Percentiles rank a stretch among this genome's conserved stretches.
Evolutionary conservation across 163 green algal genomes (phyloP).

Genomic region (Scenedesmus sp.): DNA sequence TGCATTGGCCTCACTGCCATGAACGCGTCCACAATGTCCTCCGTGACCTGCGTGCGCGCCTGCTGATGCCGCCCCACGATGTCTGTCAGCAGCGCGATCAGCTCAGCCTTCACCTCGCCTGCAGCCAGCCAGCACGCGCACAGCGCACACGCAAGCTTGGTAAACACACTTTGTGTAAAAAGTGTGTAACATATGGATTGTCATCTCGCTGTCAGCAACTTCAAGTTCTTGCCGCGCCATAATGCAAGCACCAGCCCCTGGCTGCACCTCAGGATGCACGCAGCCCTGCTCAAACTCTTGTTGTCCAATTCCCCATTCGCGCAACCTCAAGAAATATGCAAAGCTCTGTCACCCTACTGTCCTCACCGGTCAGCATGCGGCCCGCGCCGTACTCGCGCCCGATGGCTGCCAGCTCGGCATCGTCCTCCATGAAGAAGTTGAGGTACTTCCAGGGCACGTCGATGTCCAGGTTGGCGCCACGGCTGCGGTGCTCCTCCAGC

Average conservation of each 20-base stretch:
- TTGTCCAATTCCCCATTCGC: too few relatives aligned
- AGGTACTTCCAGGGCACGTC: slow-evolving; percentile 98
- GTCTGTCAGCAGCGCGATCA: slow-evolving; percentile 88
- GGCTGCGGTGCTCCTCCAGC: slow-evolving; percentile 90
- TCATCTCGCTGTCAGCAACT: too few relatives aligned
- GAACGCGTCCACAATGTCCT: slow-evolving; percentile 92
- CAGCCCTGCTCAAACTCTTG: too few relatives aligned
- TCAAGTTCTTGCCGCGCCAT: too few relatives aligned
- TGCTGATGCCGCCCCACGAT: slow-evolving; percentile 84
- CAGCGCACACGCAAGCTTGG: too few relatives aligned
- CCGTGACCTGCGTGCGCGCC: slow-evolving; percentile 81
- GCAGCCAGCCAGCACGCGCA: background rate
- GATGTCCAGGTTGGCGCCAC: slow-evolving; percentile 95
- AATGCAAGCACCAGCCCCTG: too few relatives aligned
- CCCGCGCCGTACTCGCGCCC: slow-evolving; percentile 89
- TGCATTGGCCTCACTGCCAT: slow-evolving; percentile 87
- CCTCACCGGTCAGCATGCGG: slow-evolving; percentile 93
- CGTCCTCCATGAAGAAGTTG: slow-evolving; percentile 98
- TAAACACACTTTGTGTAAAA: too few relatives aligned
- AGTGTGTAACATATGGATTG: too few relatives aligned
- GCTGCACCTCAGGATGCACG: too few relatives aligned
- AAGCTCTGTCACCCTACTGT: background rate
- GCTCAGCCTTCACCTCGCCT: slow-evolving; percentile 86
- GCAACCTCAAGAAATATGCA: too few relatives aligned
- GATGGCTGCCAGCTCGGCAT: slow-evolving; percentile 88